Conservation (phyloP, 345 rosid genomes). For the Arabis alpina region DNA sequence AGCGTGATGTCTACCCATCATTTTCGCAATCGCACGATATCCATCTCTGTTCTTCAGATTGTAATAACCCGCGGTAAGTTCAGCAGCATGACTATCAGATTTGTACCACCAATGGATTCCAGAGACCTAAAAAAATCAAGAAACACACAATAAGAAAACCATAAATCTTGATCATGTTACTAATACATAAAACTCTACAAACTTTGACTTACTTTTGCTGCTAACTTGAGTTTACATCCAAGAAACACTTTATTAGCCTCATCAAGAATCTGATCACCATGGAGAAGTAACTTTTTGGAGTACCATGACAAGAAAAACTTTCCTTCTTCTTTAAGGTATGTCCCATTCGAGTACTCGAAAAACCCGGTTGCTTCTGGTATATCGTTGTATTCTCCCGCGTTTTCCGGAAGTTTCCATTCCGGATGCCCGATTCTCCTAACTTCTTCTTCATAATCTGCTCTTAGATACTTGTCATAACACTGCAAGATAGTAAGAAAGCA, state of each 20-base stretch:
- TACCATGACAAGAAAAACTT: conserved; percentile 82
- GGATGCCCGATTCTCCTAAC: conserved; percentile 67
- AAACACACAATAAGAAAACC: background rate
- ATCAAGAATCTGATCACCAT: conserved; percentile 80
- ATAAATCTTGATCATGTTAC: conserved; percentile 7
- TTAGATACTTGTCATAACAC: conserved; percentile 79
- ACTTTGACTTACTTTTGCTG: conserved; percentile 60
- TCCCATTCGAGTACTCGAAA: conserved; percentile 59
- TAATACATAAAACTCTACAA: background rate
- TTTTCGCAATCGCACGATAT: conserved; percentile 71
- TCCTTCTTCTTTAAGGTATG: conserved; percentile 68
- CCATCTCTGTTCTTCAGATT: conserved; percentile 74
- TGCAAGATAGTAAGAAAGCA: conserved; percentile 33
- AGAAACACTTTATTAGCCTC: conserved; percentile 81
- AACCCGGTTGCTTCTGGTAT: conserved; percentile 66
- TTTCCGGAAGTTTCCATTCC: conserved; percentile 81
- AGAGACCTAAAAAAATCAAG: conserved; percentile 56
- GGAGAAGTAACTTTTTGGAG: conserved; percentile 68
- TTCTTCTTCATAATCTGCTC: conserved; percentile 71
- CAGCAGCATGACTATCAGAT: conserved; percentile 74
- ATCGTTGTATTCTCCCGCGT: conserved; percentile 71
- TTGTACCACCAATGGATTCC: conserved; percentile 95
- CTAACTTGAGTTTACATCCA: conserved; percentile 80
- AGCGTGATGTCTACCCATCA: conserved; percentile 68
- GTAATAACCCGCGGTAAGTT: conserved; percentile 85